Evolutionary conservation across 1,284 basidiomycete species (phyloP).

Genomic region (Phellinidium pouzarii): DNA sequence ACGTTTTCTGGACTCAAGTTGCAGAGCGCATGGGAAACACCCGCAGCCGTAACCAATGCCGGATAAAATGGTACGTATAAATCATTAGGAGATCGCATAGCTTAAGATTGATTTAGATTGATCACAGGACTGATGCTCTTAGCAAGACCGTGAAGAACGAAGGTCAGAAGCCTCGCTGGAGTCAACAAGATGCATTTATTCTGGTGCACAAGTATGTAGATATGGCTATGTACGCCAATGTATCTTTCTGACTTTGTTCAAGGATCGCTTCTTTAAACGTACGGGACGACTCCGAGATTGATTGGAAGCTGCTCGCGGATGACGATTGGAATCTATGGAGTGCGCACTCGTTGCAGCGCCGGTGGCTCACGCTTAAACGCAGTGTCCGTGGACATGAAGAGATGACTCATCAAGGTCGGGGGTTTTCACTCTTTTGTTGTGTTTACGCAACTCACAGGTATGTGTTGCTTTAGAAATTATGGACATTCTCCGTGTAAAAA

Average conservation of each 20-base stretch:
- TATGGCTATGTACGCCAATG: conserved; percentile 1
- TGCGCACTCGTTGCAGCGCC: conserved; percentile 64
- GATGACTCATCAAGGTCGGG: conserved; percentile 66
- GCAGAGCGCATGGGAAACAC: conserved; percentile 67
- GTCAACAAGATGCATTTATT: conserved; percentile 64
- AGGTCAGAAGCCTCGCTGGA: conserved; percentile 66
- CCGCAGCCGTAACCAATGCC: conserved; percentile 72
- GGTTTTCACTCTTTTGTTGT: conserved; percentile 11
- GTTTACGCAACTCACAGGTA: conserved; percentile 14
- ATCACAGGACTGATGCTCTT: conserved; percentile 61
- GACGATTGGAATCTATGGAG: conserved; percentile 79
- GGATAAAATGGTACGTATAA: conserved; percentile 67
- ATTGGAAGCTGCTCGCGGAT: conserved; percentile 72
- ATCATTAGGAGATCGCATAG: neutral
- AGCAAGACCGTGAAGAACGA: conserved; percentile 65
- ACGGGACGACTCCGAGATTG: conserved; percentile 74
- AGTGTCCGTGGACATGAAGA: conserved; percentile 67
- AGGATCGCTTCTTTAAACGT: conserved; percentile 70
- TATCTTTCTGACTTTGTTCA: conserved; percentile 13
- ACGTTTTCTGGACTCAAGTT: conserved; percentile 76
- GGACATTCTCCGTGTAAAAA: conserved; percentile 68
- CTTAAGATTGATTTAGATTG: neutral
- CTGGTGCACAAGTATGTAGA: conserved; percentile 69
- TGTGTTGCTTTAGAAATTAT: conserved; percentile 52
- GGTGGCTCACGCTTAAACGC: conserved; percentile 72